phyloP scores from a whole-genome alignment of 257 asterid species.

The Solanum peruvianum region DNA sequence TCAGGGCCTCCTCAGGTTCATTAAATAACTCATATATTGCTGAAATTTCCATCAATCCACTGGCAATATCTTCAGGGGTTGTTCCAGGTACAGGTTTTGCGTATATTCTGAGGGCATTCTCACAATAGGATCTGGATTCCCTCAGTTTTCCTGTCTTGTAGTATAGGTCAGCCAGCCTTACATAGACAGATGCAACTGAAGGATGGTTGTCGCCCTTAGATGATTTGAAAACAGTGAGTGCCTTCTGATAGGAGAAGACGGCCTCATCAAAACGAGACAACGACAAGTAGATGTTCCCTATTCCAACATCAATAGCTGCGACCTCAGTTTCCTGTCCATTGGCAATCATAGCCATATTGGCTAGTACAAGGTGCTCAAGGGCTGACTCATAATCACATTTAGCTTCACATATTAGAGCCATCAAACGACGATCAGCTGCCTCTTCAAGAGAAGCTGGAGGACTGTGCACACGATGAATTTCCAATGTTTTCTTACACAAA shows the following conservation, averaged over 20 bases:
- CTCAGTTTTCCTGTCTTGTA: constrained; percentile 87
- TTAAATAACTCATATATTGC: constrained; percentile 86
- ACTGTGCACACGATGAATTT: constrained; percentile 92
- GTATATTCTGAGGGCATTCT: constrained; percentile 82
- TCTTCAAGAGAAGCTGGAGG: constrained; percentile 99
- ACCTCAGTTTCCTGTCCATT: constrained; percentile 91
- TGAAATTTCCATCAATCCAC: constrained; percentile 87
- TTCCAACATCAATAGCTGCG: constrained; percentile 89
- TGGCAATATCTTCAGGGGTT: constrained; percentile 76
- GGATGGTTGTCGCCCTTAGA: constrained; percentile 94
- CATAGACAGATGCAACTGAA: constrained; percentile 88
- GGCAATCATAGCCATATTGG: constrained; percentile 99
- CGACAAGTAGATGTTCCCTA: constrained; percentile 80
- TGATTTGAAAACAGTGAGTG: constrained; percentile 94
- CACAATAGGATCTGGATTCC: constrained; percentile 91
- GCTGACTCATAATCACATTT: constrained; percentile 90
- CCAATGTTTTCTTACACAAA: constrained; percentile 81
- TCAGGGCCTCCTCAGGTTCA: constrained; percentile 92
- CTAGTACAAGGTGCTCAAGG: constrained; percentile 92
- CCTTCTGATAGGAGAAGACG: constrained; percentile 95
- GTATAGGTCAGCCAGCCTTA: constrained; percentile 79
- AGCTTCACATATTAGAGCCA: constrained; percentile 96
- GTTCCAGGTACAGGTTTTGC: constrained; percentile 89
- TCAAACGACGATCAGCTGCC: constrained; percentile 93
- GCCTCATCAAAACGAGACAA: constrained; percentile 94